Base-by-base conservation (phyloP, 208 protist genomes). In the Wallacemonas sp. region DNA sequence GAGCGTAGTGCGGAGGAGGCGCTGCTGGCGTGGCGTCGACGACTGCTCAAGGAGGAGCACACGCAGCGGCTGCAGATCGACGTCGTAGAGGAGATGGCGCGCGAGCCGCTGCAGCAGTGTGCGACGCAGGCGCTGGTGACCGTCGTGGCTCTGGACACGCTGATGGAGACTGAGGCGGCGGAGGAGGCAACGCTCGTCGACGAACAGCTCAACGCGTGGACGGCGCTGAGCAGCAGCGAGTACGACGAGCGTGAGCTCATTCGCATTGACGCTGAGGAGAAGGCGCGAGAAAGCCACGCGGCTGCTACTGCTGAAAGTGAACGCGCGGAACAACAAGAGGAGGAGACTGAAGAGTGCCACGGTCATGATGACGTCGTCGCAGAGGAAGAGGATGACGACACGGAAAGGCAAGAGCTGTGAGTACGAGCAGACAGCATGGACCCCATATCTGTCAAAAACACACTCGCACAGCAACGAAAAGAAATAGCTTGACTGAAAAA, bases 11-110 rank as follows among this genome's bases (percentile, higher is more conserved):
- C 19, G 30, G 52, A 6, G 52, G 52, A 33, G n/a, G 52, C 52
- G n/a, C 23, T 43, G 12, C 12, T 41, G n/a, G 52, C 52, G 6
- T 58, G 52, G 52, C 14, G 12, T 0, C 11, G 32, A 5, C 52
- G 52, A 32, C 21, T 74, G 43, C 61, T 73, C 58, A 65, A 73
- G 52, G 66, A 73, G 47, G 78, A 80, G 58, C 73, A 77, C 48
- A 11, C 54, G 8, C 33, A 61, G 24, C 52, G 68, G 14, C 57
- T 56, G 30, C 39, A 52, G 33, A 3, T 77, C 48, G 60, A 65
- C 11, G 41, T 38, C 33, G 11, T 48, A 27, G 60, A 65, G 43
- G 60, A 65, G 38, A 54, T 65, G 30, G 70, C 77, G 55, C 33
- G 68, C 26, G 65, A 72, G 17, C 70, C 70, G 43, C 46, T 80